Base-by-base conservation (phyloP, 1,284 basidiomycete species). In the Bondarzewia mesenterica region DNA sequence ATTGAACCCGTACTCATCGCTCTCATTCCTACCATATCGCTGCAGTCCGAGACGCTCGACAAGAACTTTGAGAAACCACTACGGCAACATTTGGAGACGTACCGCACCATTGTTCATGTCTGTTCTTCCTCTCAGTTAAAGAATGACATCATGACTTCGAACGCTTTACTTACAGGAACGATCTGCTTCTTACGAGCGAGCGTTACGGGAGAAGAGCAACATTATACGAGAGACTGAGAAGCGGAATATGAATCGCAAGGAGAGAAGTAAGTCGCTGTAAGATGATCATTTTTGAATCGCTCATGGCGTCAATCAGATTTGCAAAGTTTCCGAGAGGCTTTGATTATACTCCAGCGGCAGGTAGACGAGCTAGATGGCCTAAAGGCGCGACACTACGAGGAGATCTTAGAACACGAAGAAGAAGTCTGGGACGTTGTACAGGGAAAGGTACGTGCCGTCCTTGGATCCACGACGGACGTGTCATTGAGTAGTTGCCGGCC, bases 401-500 rank as follows among this genome's bases (percentile, higher is more conserved):
- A 94, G 57, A 93, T 95, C 47, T 70, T 94, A 47, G 89, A 92
- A 50, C 90, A 92, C 55, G 93, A 97, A 67, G 90, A 95, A 58
- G 85, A 93, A 67, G 82, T 91, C 5, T 97, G 94, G 94, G 82
- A 92, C 57, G 81, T 82, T 14, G 89, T 96, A 10, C 82, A 93
- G 59, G 78, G 75, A 54, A 93, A 93, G 71, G 85, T 88, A 44
- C 86, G 82, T 59, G 65, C 89, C 20, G 80, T 78, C 6, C 84
- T 90, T 47, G 81, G 88, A 42, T 86, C 86, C 18, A 84, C 85
- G 2, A 78, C 90, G 75, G 87, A 89, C 56, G 22, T 21, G 18
- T 36, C 20, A 36, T 20, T 12, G 26, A 20, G 12, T 44, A 32
- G n/a, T n/a, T 12, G 29, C 12, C 12, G 6, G 23, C 36, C 38